Conservation (phyloP, 2,329 filamentous ascomycete species). For the Diaporthe aspalathi region DNA sequence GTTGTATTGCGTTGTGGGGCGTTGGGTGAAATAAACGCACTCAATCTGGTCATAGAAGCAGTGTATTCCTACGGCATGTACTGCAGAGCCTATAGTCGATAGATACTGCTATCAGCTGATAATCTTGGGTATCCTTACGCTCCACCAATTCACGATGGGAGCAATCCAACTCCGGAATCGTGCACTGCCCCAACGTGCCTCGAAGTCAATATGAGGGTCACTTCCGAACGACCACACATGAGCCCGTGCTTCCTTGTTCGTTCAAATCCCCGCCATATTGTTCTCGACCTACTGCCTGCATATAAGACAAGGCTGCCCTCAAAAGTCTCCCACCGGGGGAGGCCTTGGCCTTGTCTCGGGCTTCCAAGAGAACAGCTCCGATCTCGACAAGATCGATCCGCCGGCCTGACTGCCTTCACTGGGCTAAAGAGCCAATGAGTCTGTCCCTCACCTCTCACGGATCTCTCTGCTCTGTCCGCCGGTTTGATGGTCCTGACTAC, state of each 20-base stretch:
- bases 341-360: background rate
- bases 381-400: background rate
- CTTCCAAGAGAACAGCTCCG: background rate
- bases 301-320: background rate
- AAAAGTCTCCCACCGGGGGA: background rate
- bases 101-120: background rate
- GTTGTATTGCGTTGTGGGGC: background rate
- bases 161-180: background rate
- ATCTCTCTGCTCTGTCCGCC: background rate
- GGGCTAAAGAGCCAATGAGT: background rate
- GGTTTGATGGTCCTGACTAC: too few relatives aligned
- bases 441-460: background rate
- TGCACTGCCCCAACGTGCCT: background rate
- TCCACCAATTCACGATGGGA: background rate
- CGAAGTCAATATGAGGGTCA: too few relatives aligned
- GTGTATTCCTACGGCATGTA: background rate
- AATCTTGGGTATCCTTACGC: conserved; percentile 1
- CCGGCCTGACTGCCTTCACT: background rate
- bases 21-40: background rate
- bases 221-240: background rate
- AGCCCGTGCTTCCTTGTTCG: background rate
- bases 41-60: background rate
- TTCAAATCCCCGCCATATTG: background rate
- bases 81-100: background rate
- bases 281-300: background rate